Evolutionary conservation across 2,329 filamentous ascomycete genomes (phyloP).

Genomic region (Nannizzia gypsea): DNA sequence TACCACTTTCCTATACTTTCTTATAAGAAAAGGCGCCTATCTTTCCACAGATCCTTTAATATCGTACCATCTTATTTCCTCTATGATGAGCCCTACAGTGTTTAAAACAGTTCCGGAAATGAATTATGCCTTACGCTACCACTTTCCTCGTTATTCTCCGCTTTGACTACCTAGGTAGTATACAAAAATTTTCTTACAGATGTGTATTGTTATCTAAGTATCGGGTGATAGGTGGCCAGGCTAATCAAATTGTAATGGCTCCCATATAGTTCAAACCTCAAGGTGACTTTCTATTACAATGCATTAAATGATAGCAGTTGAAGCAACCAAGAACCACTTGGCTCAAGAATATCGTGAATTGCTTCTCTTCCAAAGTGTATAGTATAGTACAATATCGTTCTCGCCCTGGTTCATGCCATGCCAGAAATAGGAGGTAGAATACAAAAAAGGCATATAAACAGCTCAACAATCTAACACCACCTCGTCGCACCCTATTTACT

Average conservation of each 20-base stretch:
- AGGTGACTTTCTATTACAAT: no score
- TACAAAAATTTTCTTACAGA: neutral
- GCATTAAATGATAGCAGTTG: neutral
- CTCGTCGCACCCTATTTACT: conserved; percentile 15
- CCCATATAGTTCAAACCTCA: no score
- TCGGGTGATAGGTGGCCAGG: neutral
- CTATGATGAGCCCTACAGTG: neutral
- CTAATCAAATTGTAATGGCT: neutral
- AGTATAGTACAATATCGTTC: conserved; percentile 1
- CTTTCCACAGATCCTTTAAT: neutral
- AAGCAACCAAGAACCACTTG: neutral
- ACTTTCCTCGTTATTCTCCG: neutral
- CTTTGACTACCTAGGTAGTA: neutral
- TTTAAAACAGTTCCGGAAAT: neutral
- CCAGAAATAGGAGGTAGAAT: neutral
- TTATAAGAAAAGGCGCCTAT: neutral
- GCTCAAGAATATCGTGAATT: neutral
- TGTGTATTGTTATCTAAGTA: neutral
- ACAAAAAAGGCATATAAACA: neutral
- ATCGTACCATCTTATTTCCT: neutral
- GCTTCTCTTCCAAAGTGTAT: neutral
- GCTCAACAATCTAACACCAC: neutral
- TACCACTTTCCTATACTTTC: neutral
- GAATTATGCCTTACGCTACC: neutral
- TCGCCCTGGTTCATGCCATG: neutral